These are phyloP conservation scores for Candida sithepensis DNA, from an alignment of 805 yeast genomes.

Conservation along the genomic window DNA sequence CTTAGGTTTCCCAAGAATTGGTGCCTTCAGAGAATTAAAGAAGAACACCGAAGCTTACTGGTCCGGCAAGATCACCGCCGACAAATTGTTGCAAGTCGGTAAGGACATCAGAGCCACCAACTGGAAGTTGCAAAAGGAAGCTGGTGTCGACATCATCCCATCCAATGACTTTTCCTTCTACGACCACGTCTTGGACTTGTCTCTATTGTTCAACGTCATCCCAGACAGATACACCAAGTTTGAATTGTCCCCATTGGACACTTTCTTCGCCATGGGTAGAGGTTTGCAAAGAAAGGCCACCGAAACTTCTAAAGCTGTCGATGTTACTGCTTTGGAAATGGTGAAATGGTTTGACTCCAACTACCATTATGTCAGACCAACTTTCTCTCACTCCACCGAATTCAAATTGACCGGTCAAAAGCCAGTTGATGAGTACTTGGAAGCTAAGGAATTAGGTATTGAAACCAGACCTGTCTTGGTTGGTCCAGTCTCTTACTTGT, in stretches of 20 bases:
- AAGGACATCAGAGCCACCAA: slow-evolving; percentile 91
- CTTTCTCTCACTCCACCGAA: slow-evolving; percentile 90
- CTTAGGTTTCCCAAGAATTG: slow-evolving; percentile 99
- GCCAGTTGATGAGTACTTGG: slow-evolving; percentile 96
- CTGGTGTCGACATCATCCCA: slow-evolving; percentile 96
- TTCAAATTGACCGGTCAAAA: slow-evolving; percentile 95
- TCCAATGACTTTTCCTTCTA: slow-evolving; percentile 98
- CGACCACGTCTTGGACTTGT: slow-evolving; percentile 94
- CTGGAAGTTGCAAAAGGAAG: slow-evolving; percentile 97
- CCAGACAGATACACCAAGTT: slow-evolving; percentile 96
- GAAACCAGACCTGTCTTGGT: slow-evolving; percentile 96
- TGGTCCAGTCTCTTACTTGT: slow-evolving; percentile 95
- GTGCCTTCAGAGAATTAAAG: slow-evolving; percentile 98
- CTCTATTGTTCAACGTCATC: slow-evolving; percentile 88
- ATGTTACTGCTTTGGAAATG: slow-evolving; percentile 98
- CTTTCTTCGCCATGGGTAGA: slow-evolving; percentile 98
- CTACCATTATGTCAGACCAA: slow-evolving; percentile 99
- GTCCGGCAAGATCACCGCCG: slow-evolving; percentile 87
- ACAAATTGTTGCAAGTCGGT: slow-evolving; percentile 87
- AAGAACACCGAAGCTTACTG: slow-evolving; percentile 99
- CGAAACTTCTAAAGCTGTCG: slow-evolving; percentile 82
- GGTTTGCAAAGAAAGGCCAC: slow-evolving; percentile 98
- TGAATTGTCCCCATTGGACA: slow-evolving; percentile 84
- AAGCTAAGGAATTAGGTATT: slow-evolving; percentile 94
- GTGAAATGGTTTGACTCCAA: slow-evolving; percentile 99